These are phyloP conservation scores for Pouteria glomerata DNA, from an alignment of 148 eudicot species.

Conservation along the genomic window DNA sequence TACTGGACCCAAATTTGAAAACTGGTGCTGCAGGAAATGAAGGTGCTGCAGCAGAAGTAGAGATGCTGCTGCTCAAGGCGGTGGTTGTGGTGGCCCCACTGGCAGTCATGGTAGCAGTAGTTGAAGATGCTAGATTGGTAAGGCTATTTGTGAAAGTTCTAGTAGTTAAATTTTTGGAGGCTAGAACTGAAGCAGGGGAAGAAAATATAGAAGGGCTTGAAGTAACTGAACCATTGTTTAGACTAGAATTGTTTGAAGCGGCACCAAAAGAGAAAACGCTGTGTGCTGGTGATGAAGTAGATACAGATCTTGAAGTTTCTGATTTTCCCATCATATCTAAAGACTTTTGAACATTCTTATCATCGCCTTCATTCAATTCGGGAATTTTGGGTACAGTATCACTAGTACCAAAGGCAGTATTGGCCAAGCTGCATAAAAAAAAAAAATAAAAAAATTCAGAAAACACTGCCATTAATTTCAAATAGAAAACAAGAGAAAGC, in stretches of 20 bases:
- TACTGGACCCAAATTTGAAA: constrained; percentile 24
- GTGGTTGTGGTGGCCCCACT: constrained; percentile 13
- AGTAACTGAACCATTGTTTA: constrained; percentile 29
- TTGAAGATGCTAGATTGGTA: constrained; percentile 4
- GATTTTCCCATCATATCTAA: constrained; percentile 15
- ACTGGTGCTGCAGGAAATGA: constrained; percentile 18
- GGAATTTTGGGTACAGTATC: constrained; percentile 16
- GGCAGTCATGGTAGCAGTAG: constrained; percentile 6
- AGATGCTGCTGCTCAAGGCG: constrained; percentile 3
- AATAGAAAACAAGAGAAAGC: background rate
- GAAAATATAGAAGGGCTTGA: constrained; percentile 24
- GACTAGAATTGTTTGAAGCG: constrained; percentile 16
- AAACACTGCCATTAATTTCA: background rate
- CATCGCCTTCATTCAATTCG: constrained; percentile 22
- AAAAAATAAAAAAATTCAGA: background rate
- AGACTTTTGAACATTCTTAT: constrained; percentile 16
- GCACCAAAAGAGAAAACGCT: constrained; percentile 22
- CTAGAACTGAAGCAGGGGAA: constrained; percentile 17
- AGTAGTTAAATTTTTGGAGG: constrained; percentile 18
- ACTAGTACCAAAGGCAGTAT: constrained; percentile 22
- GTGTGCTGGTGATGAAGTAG: constrained; percentile 18
- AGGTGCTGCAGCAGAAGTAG: constrained; percentile 20
- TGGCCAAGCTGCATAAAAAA: constrained; percentile 28
- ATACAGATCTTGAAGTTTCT: constrained; percentile 18
- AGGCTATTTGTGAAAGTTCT: constrained; percentile 22